Conservation (phyloP, 805 yeast species). For the Torulaspora quercuum region DNA sequence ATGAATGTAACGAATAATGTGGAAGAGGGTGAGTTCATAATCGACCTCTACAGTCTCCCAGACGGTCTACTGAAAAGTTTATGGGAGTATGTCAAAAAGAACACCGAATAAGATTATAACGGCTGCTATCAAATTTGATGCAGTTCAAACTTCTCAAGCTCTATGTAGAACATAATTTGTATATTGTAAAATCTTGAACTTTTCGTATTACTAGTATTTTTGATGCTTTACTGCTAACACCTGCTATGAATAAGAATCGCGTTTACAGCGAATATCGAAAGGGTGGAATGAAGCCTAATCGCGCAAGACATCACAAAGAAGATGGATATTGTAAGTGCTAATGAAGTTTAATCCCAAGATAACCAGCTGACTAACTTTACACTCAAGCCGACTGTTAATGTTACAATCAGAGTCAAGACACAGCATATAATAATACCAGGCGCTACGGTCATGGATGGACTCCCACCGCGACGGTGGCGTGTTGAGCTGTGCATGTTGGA, state of each 20-base stretch:
- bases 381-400: conserved; percentile 45
- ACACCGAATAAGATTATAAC: conserved; percentile 39
- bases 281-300: no score
- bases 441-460: conserved; percentile 63
- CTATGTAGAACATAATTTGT: conserved; percentile 1
- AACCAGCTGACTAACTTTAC: conserved; percentile 1
- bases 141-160: background rate
- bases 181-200: conserved; percentile 1
- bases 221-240: no score
- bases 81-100: conserved; percentile 90
- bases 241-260: no score
- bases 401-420: conserved; percentile 82
- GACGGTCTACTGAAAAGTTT: conserved; percentile 85
- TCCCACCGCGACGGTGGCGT: conserved; percentile 90
- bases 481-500: conserved; percentile 71
- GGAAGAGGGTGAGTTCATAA: conserved; percentile 94
- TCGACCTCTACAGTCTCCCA: conserved; percentile 92
- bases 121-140: no score
- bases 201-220: background rate
- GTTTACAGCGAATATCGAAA: no score
- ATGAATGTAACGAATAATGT: conserved; percentile 95
- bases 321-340: conserved; percentile 16
- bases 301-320: background rate
- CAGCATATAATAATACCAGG: conserved; percentile 74
- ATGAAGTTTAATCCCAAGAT: no score